Evolutionary conservation across 805 yeast species (phyloP), one percentile per base, ranked within the genome.

Genomic region (Yarrowia hollandica): DNA sequence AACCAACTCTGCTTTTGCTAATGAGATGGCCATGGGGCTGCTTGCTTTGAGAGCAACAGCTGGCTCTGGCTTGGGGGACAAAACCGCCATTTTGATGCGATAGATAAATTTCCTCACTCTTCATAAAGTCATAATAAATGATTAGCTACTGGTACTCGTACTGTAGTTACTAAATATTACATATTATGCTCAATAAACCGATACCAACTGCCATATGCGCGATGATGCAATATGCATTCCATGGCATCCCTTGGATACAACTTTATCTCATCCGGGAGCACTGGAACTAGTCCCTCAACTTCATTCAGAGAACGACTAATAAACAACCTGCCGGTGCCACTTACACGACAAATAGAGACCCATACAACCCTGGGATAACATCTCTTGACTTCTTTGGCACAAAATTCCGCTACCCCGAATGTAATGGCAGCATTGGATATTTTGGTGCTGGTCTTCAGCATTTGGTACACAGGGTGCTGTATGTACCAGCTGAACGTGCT

Each of bases 401-500:
- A 15, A 15, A n/a, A n/a, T n/a, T n/a, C n/a, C 34, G 34, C 48
- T 33, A 41, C 52, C 33, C 22, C 48, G 31, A 15, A 44, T 44
- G 52, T 44, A 28, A 44, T 44, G 52, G 52, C 52, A 19, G 35
- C 52, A 3, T 44, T 18, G 35, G 52, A 44, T 6, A 28, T 44
- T 44, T 30, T 44, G 52, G 25, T 44, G 25, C 35, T 44, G 35
- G 35, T 19, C 18, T 44, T 18, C 52, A 44, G 52, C 14, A n/a
- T 30, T 11, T 44, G 52, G 52, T 44, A 44, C 52, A 44, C 52
- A n/a, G 52, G 52, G 11, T 44, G 35, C 35, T 44, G 35, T 21
- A 44, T 44, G 52, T 44, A 44, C 52, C 52, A 44, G 26, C 52
- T 44, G 18, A 44, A 44, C 19, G 35, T 44, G n/a, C 52, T 44